phyloP scores from a whole-genome alignment of 2,329 filamentous ascomycete genomes.

The Neofusicoccum umdonicola region DNA sequence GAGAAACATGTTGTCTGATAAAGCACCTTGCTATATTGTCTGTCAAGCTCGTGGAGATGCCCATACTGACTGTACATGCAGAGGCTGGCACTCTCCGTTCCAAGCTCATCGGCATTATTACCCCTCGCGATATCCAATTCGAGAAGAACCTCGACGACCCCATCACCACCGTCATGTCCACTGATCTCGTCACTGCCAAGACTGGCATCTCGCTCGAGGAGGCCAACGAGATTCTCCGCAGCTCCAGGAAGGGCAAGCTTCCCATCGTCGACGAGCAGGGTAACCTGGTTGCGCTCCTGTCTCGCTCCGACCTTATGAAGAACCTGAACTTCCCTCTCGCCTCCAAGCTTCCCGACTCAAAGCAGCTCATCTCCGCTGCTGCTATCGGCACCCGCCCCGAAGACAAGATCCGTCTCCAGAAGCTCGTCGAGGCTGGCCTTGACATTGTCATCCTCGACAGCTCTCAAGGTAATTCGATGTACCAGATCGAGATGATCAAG shows the following conservation, averaged over 20 bases:
- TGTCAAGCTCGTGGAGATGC: slow-evolving; percentile 20
- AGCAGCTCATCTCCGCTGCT: slow-evolving; percentile 94
- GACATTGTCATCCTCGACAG: slow-evolving; percentile 95
- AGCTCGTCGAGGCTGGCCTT: slow-evolving; percentile 89
- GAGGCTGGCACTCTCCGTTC: slow-evolving; percentile 90
- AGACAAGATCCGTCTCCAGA: slow-evolving; percentile 81
- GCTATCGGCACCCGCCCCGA: slow-evolving; percentile 93
- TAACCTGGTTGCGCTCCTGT: slow-evolving; percentile 61
- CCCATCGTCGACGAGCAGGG: slow-evolving; percentile 81
- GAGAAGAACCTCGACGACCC: slow-evolving; percentile 70
- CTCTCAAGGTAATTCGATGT: slow-evolving; percentile 97
- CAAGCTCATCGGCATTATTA: slow-evolving; percentile 95
- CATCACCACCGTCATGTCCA: slow-evolving; percentile 92
- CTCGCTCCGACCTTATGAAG: slow-evolving; percentile 87
- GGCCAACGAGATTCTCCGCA: slow-evolving; percentile 88
- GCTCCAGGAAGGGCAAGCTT: slow-evolving; percentile 98
- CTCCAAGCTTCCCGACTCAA: slow-evolving; percentile 93
- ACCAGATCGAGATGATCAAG: slow-evolving; percentile 97
- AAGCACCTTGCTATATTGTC: slow-evolving; percentile 36
- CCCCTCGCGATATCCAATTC: slow-evolving; percentile 97
- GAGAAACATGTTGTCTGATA: slow-evolving; percentile 60
- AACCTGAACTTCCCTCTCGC: slow-evolving; percentile 96
- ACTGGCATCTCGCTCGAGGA: slow-evolving; percentile 79
- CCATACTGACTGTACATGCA: slow-evolving; percentile 39
- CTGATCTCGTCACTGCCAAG: slow-evolving; percentile 83